phyloP scores from a whole-genome alignment of 192 early-diverging fungal genomes.

The Podila minutissima region DNA sequence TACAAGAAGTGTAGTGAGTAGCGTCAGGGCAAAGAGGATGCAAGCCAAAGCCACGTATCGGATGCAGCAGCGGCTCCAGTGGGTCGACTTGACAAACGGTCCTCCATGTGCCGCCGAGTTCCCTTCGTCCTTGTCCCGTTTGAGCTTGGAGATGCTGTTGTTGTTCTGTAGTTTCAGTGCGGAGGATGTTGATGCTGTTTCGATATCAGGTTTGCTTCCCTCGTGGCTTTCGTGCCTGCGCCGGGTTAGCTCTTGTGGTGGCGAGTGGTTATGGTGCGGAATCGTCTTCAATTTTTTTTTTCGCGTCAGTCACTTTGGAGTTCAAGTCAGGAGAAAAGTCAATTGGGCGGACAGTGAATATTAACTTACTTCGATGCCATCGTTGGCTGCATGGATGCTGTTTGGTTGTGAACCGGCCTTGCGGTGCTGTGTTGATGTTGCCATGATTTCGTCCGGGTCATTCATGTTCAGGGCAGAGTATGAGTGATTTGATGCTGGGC shows the following conservation, averaged over 20 bases:
- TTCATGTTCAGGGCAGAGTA: conserved; percentile 15
- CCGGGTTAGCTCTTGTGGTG: neutral
- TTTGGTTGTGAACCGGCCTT: conserved; percentile 1
- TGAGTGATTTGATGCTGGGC: conserved; percentile 5
- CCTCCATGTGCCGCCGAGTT: too few relatives aligned
- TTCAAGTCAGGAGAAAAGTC: too few relatives aligned
- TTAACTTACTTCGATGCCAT: too few relatives aligned
- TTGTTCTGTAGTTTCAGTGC: neutral
- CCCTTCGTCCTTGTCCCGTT: too few relatives aligned
- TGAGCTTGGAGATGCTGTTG: neutral
- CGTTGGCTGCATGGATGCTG: too few relatives aligned
- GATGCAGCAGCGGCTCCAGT: conserved; percentile 23
- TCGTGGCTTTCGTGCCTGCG: neutral
- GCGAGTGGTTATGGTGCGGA: neutral
- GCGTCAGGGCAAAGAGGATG: neutral
- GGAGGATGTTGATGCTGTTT: neutral
- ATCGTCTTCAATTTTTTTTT: neutral
- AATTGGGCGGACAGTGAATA: too few relatives aligned
- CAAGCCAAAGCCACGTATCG: neutral
- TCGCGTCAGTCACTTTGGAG: too few relatives aligned
- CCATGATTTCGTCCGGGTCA: conserved; percentile 6
- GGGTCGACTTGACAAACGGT: neutral
- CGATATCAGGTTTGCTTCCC: neutral
- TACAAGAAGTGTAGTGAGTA: conserved; percentile 3
- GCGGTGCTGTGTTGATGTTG: neutral